phyloP scores from a whole-genome alignment of 1,284 basidiomycete genomes.

The Apiotrichum gracile region DNA sequence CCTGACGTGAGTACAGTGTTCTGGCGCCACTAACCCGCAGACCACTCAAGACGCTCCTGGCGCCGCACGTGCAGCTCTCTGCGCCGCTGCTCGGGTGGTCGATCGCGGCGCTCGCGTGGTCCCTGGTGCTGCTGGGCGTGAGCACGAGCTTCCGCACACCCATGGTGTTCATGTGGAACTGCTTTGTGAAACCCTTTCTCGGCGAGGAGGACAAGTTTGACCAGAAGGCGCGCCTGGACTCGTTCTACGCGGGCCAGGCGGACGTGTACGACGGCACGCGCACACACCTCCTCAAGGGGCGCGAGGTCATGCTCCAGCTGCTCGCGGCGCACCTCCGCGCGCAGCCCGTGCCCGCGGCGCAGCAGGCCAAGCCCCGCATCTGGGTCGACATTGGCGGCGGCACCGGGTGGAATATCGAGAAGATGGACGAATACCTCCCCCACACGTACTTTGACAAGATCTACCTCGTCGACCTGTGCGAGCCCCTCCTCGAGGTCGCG shows the following conservation, averaged over 20 bases:
- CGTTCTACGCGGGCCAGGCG: slow-evolving; percentile 65
- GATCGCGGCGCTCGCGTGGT: slow-evolving; percentile 19
- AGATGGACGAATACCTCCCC: slow-evolving; percentile 66
- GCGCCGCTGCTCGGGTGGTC: slow-evolving; percentile 22
- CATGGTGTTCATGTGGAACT: slow-evolving; percentile 45
- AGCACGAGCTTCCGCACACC: slow-evolving; percentile 23
- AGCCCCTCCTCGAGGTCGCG: slow-evolving; percentile 67
- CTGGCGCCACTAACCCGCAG: slow-evolving; percentile 5
- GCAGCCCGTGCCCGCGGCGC: slow-evolving; percentile 34
- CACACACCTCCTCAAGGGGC: slow-evolving; percentile 58
- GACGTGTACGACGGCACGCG: slow-evolving; percentile 65
- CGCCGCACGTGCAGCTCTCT: slow-evolving; percentile 16
- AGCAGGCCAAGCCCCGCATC: slow-evolving; percentile 45
- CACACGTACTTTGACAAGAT: slow-evolving; percentile 62
- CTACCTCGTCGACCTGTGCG: slow-evolving; percentile 70
- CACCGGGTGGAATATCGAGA: slow-evolving; percentile 76
- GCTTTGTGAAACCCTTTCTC: slow-evolving; percentile 49
- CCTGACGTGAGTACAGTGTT: not conserved
- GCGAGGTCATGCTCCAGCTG: slow-evolving; percentile 64
- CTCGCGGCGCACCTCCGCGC: slow-evolving; percentile 62
- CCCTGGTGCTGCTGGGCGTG: slow-evolving; percentile 20
- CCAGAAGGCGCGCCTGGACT: slow-evolving; percentile 46
- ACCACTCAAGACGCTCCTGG: slow-evolving; percentile 26
- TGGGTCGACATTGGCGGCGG: slow-evolving; percentile 82
- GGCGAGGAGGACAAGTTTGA: slow-evolving; percentile 24